Conservation (phyloP, 129 eudicot genomes). For the Logfia minima region DNA sequence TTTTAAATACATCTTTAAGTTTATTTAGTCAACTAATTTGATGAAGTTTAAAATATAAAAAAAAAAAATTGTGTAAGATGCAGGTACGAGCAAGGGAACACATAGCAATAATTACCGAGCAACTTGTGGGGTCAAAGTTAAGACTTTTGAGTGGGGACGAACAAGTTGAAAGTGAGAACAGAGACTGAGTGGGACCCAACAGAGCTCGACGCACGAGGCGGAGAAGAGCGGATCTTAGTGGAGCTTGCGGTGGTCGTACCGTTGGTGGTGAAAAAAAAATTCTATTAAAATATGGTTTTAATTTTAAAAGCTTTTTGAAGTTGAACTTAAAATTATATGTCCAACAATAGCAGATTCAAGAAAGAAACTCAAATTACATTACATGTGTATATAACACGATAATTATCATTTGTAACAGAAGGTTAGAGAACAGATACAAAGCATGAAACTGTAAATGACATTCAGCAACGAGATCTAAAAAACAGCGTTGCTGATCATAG, state of each 20-base stretch:
- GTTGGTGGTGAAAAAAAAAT: too few relatives aligned
- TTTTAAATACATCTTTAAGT: too few relatives aligned
- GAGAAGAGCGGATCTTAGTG: constrained; percentile 20
- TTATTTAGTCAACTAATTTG: neutral
- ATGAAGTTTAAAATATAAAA: too few relatives aligned
- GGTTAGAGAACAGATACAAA: neutral
- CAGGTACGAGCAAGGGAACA: constrained; percentile 12
- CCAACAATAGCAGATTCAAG: too few relatives aligned
- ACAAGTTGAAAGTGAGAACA: neutral
- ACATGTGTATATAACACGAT: neutral
- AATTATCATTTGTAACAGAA: constrained; percentile 13
- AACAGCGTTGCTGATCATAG: constrained; percentile 30
- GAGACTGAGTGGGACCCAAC: constrained; percentile 17
- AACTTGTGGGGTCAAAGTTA: neutral
- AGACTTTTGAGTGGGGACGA: neutral
- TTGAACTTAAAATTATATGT: too few relatives aligned
- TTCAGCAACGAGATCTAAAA: constrained; percentile 39
- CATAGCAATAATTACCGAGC: constrained; percentile 17
- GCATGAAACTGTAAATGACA: constrained; percentile 12
- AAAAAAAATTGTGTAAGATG: neutral
- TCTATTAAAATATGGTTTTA: too few relatives aligned
- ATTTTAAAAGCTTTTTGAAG: too few relatives aligned
- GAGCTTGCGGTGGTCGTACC: constrained; percentile 15
- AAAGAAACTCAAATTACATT: constrained; percentile 2
- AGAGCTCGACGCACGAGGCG: constrained; percentile 24